These are phyloP conservation scores for Solanum hybrid DNA, from an alignment of 305 asterid species.

Conservation along the genomic window DNA sequence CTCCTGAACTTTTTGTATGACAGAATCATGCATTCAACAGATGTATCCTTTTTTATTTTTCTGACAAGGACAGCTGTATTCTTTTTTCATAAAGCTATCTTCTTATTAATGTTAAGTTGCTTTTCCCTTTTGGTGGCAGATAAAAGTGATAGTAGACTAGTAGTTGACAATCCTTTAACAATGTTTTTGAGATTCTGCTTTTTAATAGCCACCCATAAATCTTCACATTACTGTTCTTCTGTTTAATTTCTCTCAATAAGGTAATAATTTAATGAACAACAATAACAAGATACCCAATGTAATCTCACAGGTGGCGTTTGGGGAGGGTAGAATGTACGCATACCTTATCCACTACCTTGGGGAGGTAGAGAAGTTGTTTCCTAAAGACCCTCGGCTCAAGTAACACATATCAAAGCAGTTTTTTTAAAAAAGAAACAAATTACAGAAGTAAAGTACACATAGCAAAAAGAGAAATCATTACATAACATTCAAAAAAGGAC, in stretches of 20 bases:
- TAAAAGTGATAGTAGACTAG: neutral
- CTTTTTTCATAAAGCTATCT: neutral
- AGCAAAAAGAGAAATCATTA: neutral
- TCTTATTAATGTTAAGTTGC: neutral
- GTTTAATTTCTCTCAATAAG: neutral
- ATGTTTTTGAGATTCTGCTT: neutral
- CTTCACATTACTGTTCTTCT: neutral
- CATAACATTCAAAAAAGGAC: neutral
- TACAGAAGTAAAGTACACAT: neutral
- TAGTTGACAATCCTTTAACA: neutral
- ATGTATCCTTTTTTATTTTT: neutral
- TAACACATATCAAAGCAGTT: neutral
- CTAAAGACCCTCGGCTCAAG: neutral
- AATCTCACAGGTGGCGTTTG: neutral
- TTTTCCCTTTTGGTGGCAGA: neutral
- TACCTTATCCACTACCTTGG: neutral
- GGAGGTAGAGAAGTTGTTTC: neutral
- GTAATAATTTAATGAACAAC: neutral
- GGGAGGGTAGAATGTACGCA: neutral
- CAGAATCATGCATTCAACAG: neutral
- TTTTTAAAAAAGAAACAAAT: neutral
- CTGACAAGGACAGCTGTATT: neutral
- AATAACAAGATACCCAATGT: neutral
- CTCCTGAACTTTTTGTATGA: neutral
- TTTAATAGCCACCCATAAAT: neutral